phyloP scores from a whole-genome alignment of 2,329 filamentous ascomycete genomes.

The Endocalyx cinctus region DNA sequence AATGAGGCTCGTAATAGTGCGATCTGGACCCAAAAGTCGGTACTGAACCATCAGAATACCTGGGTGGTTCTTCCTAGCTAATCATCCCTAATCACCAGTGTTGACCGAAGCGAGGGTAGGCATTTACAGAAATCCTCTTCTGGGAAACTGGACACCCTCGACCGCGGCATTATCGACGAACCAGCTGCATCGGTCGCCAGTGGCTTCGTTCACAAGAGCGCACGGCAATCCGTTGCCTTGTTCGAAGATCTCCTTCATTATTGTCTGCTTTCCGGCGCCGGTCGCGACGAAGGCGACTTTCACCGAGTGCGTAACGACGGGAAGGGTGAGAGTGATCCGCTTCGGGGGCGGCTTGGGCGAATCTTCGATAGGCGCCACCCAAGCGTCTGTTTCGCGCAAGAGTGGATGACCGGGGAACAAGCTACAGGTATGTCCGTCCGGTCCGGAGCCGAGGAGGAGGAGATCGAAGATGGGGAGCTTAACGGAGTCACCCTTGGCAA shows the following conservation, averaged over 20 bases:
- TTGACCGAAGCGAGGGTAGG: no score
- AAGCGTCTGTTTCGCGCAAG: slow-evolving; percentile 79
- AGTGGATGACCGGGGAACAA: slow-evolving; percentile 88
- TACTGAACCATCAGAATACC: no score
- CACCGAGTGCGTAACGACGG: slow-evolving; percentile 81
- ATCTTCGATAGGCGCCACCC: slow-evolving; percentile 88
- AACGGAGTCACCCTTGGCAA: slow-evolving; percentile 89
- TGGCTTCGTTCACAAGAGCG: slow-evolving; percentile 78
- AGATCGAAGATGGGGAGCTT: slow-evolving; percentile 94
- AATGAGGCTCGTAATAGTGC: no score
- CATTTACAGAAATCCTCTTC: slow-evolving; percentile 58
- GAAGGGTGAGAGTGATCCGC: slow-evolving; percentile 87
- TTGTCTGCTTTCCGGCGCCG: slow-evolving; percentile 81
- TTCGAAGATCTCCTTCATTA: slow-evolving; percentile 91
- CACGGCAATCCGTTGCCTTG: slow-evolving; percentile 77
- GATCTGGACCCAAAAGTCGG: no score
- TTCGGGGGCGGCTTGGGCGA: slow-evolving; percentile 90
- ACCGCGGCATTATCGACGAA: slow-evolving; percentile 86
- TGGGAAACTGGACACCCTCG: slow-evolving; percentile 78
- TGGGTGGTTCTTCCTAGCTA: no score
- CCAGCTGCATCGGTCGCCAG: slow-evolving; percentile 87
- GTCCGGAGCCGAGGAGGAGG: slow-evolving; percentile 86
- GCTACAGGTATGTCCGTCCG: slow-evolving; percentile 95
- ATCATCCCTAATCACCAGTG: no score
- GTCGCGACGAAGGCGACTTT: slow-evolving; percentile 90